Base-by-base conservation (phyloP, 495 filamentous ascomycete species). In the Lepidopterella palustris region DNA sequence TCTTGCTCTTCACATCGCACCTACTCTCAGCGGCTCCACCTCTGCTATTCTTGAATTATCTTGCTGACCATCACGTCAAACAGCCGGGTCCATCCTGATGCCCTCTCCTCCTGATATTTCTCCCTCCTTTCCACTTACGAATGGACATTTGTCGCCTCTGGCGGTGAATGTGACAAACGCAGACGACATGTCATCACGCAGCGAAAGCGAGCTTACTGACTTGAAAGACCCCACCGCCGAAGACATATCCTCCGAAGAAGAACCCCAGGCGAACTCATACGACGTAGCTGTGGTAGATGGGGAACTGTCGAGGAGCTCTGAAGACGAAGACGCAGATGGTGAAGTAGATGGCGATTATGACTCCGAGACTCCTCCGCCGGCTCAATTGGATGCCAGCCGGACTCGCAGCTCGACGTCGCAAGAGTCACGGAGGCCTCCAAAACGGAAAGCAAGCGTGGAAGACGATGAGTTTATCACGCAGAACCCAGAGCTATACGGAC, bases 401-500 rank as follows among this genome's bases (percentile, higher is more conserved):
- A 78, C 78, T 62, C 78, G 82, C 65, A 82, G 82, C 58, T 89
- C 85, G 64, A 80, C 82, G 66, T 90, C 89, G 31, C 75, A 81
- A 58, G 82, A 84, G 59, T 82, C 83, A 29, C 76, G 76, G 40
- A 81, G 81, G 64, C 80, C 81, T 40, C 70, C 80, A 24, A 96
- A 96, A 79, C 84, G 90, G 65, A 96, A 92, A 76, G 80, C 81
- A 24, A 78, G 79, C 39, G 75, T 76, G 24, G 80, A 85, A 21
- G 86, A 88, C 45, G 89, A 95, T 27, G 87, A 92, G 23, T 88
- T 83, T 65, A 96, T 96, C 63, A 79, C 83, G 62, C 85, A 90
- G 68, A 91, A 98, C 70, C 93, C 93, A n/a, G 93, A 97, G 70
- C 77, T 98, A 20, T 98, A 97, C 74, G 93, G 92, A 18, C 78